These are phyloP conservation scores for Tarenaya hassleriana DNA, from an alignment of 345 rosid species.

Conservation along the genomic window DNA sequence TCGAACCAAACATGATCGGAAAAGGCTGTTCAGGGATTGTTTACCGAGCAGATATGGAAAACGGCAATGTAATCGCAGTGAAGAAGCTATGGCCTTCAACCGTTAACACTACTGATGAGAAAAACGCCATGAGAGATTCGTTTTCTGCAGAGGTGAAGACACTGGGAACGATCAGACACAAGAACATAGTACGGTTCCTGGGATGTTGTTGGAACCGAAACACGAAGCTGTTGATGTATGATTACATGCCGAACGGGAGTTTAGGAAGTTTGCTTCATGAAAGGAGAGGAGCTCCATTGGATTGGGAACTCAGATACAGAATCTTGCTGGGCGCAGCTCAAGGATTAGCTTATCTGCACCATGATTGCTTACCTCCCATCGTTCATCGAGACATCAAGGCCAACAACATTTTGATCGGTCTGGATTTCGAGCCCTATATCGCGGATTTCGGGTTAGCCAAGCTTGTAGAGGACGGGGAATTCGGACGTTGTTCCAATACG, in stretches of 20 bases:
- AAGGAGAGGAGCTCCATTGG: conserved; percentile 61
- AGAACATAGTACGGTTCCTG: conserved; percentile 84
- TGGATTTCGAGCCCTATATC: conserved; percentile 87
- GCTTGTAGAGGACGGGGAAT: conserved; percentile 85
- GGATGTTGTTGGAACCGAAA: conserved; percentile 90
- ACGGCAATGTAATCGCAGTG: conserved; percentile 81
- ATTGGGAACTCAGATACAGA: conserved; percentile 87
- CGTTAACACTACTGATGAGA: conserved; percentile 41
- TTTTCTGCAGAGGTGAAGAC: conserved; percentile 90
- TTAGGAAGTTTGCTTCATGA: conserved; percentile 86
- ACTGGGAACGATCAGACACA: conserved; percentile 85
- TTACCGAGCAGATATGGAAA: conserved; percentile 82
- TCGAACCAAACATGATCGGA: conserved; percentile 78
- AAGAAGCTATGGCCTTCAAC: conserved; percentile 89
- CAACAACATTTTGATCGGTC: conserved; percentile 83
- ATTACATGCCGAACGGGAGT: conserved; percentile 94
- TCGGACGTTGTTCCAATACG: conserved; percentile 72
- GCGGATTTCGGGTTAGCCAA: conserved; percentile 97
- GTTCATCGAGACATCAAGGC: conserved; percentile 96
- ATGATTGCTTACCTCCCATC: conserved; percentile 87
- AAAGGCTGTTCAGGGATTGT: conserved; percentile 92
- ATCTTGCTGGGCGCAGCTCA: conserved; percentile 86
- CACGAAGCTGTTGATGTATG: conserved; percentile 82
- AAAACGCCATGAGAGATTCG: conserved; percentile 64
- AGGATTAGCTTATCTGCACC: conserved; percentile 90